Conservation (phyloP, 345 rosid species). For the Eutrema japonicum region DNA sequence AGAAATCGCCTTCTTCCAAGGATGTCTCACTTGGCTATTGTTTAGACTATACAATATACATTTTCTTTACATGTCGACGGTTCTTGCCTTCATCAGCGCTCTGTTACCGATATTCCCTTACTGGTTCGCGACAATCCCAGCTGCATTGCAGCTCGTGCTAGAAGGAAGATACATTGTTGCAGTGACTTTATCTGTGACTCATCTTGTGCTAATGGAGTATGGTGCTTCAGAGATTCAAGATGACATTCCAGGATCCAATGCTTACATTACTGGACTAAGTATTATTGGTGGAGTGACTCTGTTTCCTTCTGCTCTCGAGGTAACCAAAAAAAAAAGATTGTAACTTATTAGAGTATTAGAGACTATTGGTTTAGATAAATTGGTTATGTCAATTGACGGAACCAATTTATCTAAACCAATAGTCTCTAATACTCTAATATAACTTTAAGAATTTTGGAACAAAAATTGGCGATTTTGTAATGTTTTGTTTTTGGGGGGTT, state of each 20-base stretch:
- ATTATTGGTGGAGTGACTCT: constrained; percentile 96
- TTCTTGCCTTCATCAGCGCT: constrained; percentile 78
- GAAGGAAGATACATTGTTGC: constrained; percentile 80
- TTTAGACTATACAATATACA: constrained; percentile 82
- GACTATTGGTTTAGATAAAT: no score
- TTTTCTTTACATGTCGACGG: constrained; percentile 83
- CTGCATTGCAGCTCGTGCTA: constrained; percentile 66
- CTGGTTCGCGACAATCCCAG: constrained; percentile 93
- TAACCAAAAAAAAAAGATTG: constrained; percentile 33
- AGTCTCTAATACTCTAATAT: no score
- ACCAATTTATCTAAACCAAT: no score
- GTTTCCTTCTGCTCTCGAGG: constrained; percentile 95
- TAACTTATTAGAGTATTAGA: neutral
- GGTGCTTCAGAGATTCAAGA: constrained; percentile 89
- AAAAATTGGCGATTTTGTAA: constrained; percentile 15
- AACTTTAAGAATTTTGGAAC: neutral
- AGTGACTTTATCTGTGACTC: constrained; percentile 59
- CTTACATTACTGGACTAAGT: constrained; percentile 87
- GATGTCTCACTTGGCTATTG: constrained; percentile 94
- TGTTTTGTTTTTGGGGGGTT: neutral
- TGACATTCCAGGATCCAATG: constrained; percentile 86
- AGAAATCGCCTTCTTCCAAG: constrained; percentile 89
- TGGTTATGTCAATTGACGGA: no score
- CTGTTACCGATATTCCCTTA: constrained; percentile 80
- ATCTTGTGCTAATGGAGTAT: constrained; percentile 80